Base-by-base conservation (phyloP, 768 basidiomycete genomes). In the Kwoniella sp. region DNA sequence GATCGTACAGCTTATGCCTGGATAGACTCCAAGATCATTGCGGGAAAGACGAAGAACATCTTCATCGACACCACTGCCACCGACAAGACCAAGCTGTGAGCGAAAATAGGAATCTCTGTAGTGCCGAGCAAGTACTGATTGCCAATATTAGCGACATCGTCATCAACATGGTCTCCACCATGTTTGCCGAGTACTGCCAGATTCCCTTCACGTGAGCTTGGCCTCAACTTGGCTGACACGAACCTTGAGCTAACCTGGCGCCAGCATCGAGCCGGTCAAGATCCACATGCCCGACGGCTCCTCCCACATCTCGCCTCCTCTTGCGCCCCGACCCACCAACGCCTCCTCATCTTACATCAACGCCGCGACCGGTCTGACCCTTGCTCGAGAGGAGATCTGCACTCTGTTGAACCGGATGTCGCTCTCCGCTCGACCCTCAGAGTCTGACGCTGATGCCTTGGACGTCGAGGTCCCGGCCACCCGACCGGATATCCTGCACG, bases 31-130 rank as follows among this genome's bases (percentile, higher is more conserved):
- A 98, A 98, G 78, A 98, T 99, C 69, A 56, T 69, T 6, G 88
- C 88, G 0, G 78, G 95, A 57, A 85, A 90, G 69, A 98, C 95
- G 10, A 81, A 80, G 46, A 96, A 98, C 73, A 78, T 99, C 72
- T 96, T 96, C 78, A 87, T 99, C 62, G 95, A 99, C 74, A 83
- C 92, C 26, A 98, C 95, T 8, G 92, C 92, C 2, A 95, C 90
- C 15, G 95, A 99, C 69, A 82, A 88, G 70, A 98, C 93, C 25
- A 99, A 99, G 76, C 83, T 99, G 54, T 73, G 36, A 43, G 66
- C 47, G 1, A 3, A 15, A 40, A 14, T n/a, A n/a, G n/a, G n/a
- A n/a, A n/a, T n/a, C n/a, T n/a, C n/a, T n/a, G n/a, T n/a, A n/a
- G n/a, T 20, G 19, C 9, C 38, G 20, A 9, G n/a, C n/a, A n/a